Conservation (phyloP, 257 asterid species). For the Dorcoceras hygrometricum region DNA sequence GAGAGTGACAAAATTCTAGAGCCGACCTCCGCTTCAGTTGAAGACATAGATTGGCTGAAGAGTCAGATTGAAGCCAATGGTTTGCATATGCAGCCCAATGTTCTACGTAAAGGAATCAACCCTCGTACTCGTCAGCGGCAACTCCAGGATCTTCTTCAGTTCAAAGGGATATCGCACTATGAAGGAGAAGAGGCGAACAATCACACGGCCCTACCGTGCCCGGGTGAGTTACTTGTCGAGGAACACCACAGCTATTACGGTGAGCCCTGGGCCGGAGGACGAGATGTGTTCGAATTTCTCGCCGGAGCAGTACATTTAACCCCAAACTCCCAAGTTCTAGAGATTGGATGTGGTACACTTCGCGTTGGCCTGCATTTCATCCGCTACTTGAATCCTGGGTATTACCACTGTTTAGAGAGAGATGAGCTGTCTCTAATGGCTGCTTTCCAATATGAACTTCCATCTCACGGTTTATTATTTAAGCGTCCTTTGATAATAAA, state of each 20-base stretch:
- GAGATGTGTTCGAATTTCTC: slow-evolving; percentile 85
- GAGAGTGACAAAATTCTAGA: slow-evolving; percentile 22
- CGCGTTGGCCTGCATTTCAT: slow-evolving; percentile 94
- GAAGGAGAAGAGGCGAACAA: slow-evolving; percentile 72
- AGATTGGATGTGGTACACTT: slow-evolving; percentile 96
- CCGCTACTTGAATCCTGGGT: slow-evolving; percentile 63
- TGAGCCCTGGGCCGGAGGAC: slow-evolving; percentile 99
- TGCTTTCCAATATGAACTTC: slow-evolving; percentile 86
- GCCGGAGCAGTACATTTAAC: slow-evolving; percentile 57
- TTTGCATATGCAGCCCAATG: slow-evolving; percentile 78
- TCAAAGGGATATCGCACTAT: slow-evolving; percentile 90
- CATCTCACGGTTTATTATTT: slow-evolving; percentile 74
- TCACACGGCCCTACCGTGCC: slow-evolving; percentile 93
- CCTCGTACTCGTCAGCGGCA: slow-evolving; percentile 93
- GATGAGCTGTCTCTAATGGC: slow-evolving; percentile 97
- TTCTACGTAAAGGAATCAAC: slow-evolving; percentile 90
- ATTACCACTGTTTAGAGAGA: slow-evolving; percentile 82
- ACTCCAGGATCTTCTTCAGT: slow-evolving; percentile 77
- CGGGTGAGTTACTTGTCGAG: slow-evolving; percentile 87
- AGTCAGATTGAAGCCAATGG: slow-evolving; percentile 70
- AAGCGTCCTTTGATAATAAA: slow-evolving; percentile 83
- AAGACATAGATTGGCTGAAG: slow-evolving; percentile 78
- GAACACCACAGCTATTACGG: slow-evolving; percentile 96
- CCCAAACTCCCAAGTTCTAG: slow-evolving; percentile 71
- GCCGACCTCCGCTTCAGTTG: slow-evolving; percentile 53